phyloP scores from a whole-genome alignment of 176 grass and related monocot genomes.

The Paspalum notatum region DNA sequence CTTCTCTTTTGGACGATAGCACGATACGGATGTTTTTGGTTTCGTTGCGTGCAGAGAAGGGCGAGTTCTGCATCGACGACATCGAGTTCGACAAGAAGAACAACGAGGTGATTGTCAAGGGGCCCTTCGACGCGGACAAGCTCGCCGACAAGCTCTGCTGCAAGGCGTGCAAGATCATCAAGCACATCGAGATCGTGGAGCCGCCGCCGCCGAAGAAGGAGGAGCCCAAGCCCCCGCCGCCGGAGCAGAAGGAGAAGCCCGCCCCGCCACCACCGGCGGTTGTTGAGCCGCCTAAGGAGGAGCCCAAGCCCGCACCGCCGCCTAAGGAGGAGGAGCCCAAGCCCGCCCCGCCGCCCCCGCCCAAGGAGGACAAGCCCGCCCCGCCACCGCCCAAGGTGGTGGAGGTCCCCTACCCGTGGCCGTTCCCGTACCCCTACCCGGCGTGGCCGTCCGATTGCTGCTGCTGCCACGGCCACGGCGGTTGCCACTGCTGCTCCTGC shows the following conservation, averaged over 20 bases:
- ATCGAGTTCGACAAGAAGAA: slow-evolving; percentile 78
- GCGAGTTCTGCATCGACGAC: slow-evolving; percentile 63
- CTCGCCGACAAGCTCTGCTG: slow-evolving; percentile 80
- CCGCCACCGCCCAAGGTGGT: slow-evolving; percentile 41
- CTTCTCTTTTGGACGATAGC: not conserved
- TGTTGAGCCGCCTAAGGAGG: not conserved
- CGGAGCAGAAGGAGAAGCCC: not conserved
- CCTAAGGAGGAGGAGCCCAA: not conserved
- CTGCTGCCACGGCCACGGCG: slow-evolving; percentile 60
- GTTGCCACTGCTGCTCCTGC: slow-evolving; percentile 89
- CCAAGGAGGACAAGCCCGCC: not conserved
- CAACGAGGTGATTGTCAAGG: slow-evolving; percentile 68
- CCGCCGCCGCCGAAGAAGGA: slow-evolving; percentile 35
- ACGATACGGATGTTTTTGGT: not conserved
- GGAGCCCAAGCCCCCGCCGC: slow-evolving; percentile 2
- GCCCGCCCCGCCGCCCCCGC: not conserved
- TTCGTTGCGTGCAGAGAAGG: slow-evolving; percentile 39
- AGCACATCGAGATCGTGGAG: slow-evolving; percentile 76
- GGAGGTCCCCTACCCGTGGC: slow-evolving; percentile 47
- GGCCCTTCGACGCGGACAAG: slow-evolving; percentile 70
- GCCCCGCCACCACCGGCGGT: not conserved
- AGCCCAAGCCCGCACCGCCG: not conserved
- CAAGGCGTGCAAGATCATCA: slow-evolving; percentile 93
- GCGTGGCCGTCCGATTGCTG: slow-evolving; percentile 60
- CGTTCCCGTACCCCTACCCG: slow-evolving; percentile 64